These are phyloP conservation scores for Coffea humblotiana DNA, from an alignment of 305 asterid species.

Conservation along the genomic window DNA sequence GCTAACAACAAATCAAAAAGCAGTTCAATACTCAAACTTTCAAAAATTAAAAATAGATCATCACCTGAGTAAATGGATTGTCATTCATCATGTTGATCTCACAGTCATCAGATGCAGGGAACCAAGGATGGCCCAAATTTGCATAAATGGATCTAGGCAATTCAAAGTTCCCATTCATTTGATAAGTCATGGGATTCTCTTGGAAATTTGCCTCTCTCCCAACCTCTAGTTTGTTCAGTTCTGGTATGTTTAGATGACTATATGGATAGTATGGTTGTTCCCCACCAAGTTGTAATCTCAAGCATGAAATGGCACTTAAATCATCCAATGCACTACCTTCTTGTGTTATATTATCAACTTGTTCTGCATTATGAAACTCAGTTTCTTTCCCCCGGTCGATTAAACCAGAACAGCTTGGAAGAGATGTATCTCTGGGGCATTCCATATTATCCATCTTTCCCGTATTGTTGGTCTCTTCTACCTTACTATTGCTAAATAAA, in stretches of 20 bases:
- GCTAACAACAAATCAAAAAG: not conserved
- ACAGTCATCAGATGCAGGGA: slow-evolving; percentile 42
- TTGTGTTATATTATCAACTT: slow-evolving; percentile 39
- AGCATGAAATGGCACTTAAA: slow-evolving; percentile 43
- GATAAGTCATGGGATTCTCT: slow-evolving; percentile 47
- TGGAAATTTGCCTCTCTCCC: slow-evolving; percentile 47
- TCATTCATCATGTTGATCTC: slow-evolving; percentile 47
- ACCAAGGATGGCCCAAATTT: slow-evolving; percentile 41
- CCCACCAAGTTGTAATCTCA: slow-evolving; percentile 50
- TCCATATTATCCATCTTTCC: slow-evolving; percentile 26
- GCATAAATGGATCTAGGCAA: slow-evolving; percentile 51
- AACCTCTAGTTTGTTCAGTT: slow-evolving; percentile 42
- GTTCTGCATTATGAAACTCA: slow-evolving; percentile 42
- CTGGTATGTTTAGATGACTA: slow-evolving; percentile 46
- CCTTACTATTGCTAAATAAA: not conserved
- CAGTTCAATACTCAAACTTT: not conserved
- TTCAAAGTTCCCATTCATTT: slow-evolving; percentile 49
- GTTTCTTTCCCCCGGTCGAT: slow-evolving; percentile 36
- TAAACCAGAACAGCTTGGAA: slow-evolving; percentile 22
- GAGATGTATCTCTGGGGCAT: slow-evolving; percentile 32
- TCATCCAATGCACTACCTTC: slow-evolving; percentile 56
- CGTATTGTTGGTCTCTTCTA: slow-evolving; percentile 11
- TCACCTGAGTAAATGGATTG: slow-evolving; percentile 59
- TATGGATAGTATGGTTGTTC: slow-evolving; percentile 45
- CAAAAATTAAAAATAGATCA: not conserved